Base-by-base conservation (phyloP, 768 basidiomycete genomes). In the Hortiboletus campestris region DNA sequence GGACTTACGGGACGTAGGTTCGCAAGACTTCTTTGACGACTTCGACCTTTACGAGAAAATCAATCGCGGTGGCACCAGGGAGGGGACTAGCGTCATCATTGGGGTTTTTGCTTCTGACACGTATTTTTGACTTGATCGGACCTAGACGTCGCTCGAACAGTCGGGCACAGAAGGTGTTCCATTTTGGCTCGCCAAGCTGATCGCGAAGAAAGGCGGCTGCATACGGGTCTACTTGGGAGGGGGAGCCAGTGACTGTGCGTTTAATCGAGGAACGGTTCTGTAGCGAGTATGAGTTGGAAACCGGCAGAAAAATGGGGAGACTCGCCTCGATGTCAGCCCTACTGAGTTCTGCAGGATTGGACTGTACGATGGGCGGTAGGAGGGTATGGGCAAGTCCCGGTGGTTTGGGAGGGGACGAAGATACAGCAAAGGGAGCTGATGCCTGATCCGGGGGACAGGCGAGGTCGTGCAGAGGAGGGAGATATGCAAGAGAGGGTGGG, bases 11-110 rank as follows among this genome's bases (percentile, higher is more conserved):
- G 48, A 81, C 79, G 58, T 72, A 81, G 9, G 69, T 76, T 57
- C 78, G 69, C 44, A 80, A 60, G 25, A 78, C 75, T 63, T 79
- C 76, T 55, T 80, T 80, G 61, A 80, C 79, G 19, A 80, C 73
- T 61, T 80, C 78, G 42, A 80, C 79, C 67, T 80, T 80, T 69
- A 80, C 75, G 52, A 80, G 76, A 63, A 80, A 81, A 55, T 80
- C 80, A 46, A 81, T 74, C 41, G 74, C 79, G 41, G 74, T 74
- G 47, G 78, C 78, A 28, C 76, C 75, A 14, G 70, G 68, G 9
- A 56, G 58, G 4, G 65, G 66, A 47, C 51, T 57, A 36, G 65
- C 40, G 22, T 72, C 66, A 43, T 70, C 71, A 53, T 57, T 63
- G n/a, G 62, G 11, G 28, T 60, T 62, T 62, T 73, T 72, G 32